Conservation (phyloP, 148 eudicot genomes). For the Silene latifolia region DNA sequence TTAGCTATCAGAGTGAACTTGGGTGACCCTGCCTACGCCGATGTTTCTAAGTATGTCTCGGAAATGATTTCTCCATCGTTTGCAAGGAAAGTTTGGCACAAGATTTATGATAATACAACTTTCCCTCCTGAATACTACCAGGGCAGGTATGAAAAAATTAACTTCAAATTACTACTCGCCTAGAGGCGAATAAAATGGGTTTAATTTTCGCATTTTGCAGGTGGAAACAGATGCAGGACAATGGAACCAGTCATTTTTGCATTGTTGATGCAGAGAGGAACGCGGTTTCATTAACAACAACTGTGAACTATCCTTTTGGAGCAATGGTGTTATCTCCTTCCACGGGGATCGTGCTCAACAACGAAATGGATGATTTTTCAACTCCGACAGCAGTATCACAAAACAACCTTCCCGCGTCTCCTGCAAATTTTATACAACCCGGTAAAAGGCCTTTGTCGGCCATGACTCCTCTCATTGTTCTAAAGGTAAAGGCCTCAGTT, state of each 20-base stretch:
- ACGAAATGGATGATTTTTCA: slow-evolving; percentile 88
- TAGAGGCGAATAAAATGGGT: neutral
- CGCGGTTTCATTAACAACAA: slow-evolving; percentile 83
- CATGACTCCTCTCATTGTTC: slow-evolving; percentile 72
- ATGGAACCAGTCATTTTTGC: slow-evolving; percentile 92
- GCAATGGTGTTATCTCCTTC: slow-evolving; percentile 67
- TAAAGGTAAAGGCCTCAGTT: slow-evolving; percentile 41
- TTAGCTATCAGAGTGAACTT: slow-evolving; percentile 76
- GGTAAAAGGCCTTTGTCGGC: slow-evolving; percentile 88
- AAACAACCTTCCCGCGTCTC: slow-evolving; percentile 67
- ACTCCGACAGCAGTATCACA: slow-evolving; percentile 51
- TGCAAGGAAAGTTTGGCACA: slow-evolving; percentile 53
- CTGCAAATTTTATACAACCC: slow-evolving; percentile 65
- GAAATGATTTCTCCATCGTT: slow-evolving; percentile 76
- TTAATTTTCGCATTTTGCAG: slow-evolving; percentile 26
- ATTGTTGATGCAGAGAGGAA: slow-evolving; percentile 86
- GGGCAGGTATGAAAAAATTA: slow-evolving; percentile 44
- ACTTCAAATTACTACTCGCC: neutral
- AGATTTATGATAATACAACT: slow-evolving; percentile 80
- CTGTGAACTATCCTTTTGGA: slow-evolving; percentile 73
- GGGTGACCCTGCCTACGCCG: slow-evolving; percentile 71
- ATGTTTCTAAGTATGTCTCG: slow-evolving; percentile 43
- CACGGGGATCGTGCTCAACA: slow-evolving; percentile 72
- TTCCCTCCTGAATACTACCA: slow-evolving; percentile 76
- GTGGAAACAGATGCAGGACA: slow-evolving; percentile 83